These are phyloP conservation scores for Phytophthora pinifolia DNA, from an alignment of 352 stramenopile genomes.

Conservation along the genomic window DNA sequence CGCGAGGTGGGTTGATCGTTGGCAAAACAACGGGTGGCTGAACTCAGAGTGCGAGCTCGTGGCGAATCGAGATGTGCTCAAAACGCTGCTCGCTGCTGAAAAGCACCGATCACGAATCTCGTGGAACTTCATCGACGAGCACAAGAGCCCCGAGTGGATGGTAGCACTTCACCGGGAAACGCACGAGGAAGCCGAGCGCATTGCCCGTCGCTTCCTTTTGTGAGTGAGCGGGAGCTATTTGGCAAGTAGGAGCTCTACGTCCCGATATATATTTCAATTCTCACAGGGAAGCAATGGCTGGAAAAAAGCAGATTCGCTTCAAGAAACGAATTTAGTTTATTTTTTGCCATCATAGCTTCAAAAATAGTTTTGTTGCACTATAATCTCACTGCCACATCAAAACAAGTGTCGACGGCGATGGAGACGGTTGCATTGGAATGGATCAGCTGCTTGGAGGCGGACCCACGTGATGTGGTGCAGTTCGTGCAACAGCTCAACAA, in stretches of 20 bases:
- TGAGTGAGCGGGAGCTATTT: too few species aligned
- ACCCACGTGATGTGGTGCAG: constrained; percentile 32
- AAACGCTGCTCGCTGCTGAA: constrained; percentile 1
- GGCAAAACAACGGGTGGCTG: constrained; percentile 3
- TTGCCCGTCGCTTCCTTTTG: too few species aligned
- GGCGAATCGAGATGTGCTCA: neutral
- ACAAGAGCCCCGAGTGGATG: neutral
- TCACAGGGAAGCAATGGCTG: too few species aligned
- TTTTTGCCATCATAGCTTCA: neutral
- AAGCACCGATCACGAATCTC: neutral
- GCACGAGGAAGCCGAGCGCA: neutral
- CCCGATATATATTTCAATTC: too few species aligned
- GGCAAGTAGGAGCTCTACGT: too few species aligned
- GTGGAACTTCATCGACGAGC: neutral
- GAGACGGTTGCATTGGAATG: constrained; percentile 58
- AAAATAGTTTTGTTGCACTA: constrained; percentile 7
- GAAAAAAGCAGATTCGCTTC: too few species aligned
- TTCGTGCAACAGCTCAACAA: constrained; percentile 55
- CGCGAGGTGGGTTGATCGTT: constrained; percentile 7
- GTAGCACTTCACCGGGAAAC: neutral
- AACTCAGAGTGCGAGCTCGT: neutral
- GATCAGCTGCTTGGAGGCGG: constrained; percentile 31
- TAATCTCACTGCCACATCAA: neutral
- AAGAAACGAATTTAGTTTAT: too few species aligned
- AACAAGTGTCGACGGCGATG: constrained; percentile 17